phyloP scores from a whole-genome alignment of 2,329 filamentous ascomycete genomes.

The Neonectria ditissima region DNA sequence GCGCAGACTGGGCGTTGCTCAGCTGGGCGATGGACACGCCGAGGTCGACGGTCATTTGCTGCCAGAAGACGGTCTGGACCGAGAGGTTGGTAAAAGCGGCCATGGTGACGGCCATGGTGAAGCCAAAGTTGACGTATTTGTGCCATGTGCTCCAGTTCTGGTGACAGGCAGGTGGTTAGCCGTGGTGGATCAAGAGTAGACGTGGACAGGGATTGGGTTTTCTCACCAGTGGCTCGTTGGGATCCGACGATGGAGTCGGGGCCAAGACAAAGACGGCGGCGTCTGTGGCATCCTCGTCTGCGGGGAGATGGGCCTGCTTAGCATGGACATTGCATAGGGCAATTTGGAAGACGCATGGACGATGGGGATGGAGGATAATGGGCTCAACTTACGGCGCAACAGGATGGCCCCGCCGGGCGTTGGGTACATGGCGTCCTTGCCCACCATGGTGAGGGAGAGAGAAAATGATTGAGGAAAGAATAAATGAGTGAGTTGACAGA shows the following conservation, averaged over 20 bases:
- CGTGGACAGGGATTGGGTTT: no score
- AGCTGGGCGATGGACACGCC: slow-evolving; percentile 41
- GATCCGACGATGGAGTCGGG: slow-evolving; percentile 42
- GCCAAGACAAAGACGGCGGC: slow-evolving; percentile 32
- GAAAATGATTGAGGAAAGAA: no score
- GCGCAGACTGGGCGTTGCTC: slow-evolving; percentile 44
- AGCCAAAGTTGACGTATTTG: slow-evolving; percentile 46
- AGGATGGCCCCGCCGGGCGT: slow-evolving; percentile 36
- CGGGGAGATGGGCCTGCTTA: background rate
- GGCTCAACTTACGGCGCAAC: slow-evolving; percentile 29
- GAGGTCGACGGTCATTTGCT: slow-evolving; percentile 49
- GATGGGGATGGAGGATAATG: background rate
- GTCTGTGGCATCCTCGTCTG: slow-evolving; percentile 35
- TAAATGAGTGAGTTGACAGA: no score
- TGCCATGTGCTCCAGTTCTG: slow-evolving; percentile 49
- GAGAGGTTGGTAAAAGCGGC: slow-evolving; percentile 46
- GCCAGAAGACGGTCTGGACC: slow-evolving; percentile 48
- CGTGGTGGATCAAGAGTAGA: background rate
- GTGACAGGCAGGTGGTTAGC: no score
- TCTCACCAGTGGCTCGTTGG: slow-evolving; percentile 50
- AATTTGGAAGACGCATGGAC: background rate
- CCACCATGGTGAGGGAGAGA: no score
- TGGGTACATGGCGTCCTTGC: slow-evolving; percentile 9
- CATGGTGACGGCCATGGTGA: slow-evolving; percentile 44
- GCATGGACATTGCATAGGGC: slow-evolving; percentile 3